Evolutionary conservation across 352 stramenopile species (phyloP).

Genomic region (Phytophthora idaei): DNA sequence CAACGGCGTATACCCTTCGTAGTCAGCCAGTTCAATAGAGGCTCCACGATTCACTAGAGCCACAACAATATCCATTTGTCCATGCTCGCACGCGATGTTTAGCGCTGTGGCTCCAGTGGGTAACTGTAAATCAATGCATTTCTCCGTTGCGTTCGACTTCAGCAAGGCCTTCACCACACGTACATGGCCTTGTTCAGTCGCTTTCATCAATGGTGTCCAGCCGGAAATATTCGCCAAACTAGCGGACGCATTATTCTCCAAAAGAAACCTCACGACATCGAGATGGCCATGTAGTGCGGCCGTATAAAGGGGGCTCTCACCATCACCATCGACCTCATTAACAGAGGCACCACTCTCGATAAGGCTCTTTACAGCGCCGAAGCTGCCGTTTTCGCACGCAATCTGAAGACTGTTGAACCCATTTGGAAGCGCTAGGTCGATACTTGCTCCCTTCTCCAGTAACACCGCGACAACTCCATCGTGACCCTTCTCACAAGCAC

Average conservation of each 20-base stretch:
- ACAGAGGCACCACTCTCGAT: not conserved
- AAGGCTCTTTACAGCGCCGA: not conserved
- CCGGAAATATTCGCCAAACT: not conserved
- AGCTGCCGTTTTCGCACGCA: not conserved
- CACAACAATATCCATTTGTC: slow-evolving; percentile 8
- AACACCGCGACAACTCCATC: not conserved
- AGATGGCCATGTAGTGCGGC: not conserved
- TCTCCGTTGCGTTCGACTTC: not conserved
- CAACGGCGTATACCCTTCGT: slow-evolving; percentile 17
- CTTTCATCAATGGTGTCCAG: slow-evolving; percentile 15
- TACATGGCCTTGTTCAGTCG: not conserved
- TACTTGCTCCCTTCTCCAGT: slow-evolving; percentile 1
- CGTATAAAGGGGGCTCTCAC: not conserved
- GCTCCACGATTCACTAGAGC: slow-evolving; percentile 14
- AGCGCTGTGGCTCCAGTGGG: slow-evolving; percentile 16
- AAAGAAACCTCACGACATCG: slow-evolving; percentile 3
- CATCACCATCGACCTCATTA: slow-evolving; percentile 1
- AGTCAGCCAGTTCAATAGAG: slow-evolving; percentile 14
- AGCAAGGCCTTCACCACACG: slow-evolving; percentile 11
- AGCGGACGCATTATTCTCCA: not conserved
- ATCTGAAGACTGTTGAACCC: slow-evolving; percentile 2
- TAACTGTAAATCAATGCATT: slow-evolving; percentile 11
- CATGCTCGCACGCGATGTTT: slow-evolving; percentile 23
- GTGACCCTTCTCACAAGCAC: not conserved
- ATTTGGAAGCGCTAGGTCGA: slow-evolving; percentile 3